phyloP scores from a whole-genome alignment of 2,329 filamentous ascomycete genomes.

The Fusarium pseudoanthophilum region DNA sequence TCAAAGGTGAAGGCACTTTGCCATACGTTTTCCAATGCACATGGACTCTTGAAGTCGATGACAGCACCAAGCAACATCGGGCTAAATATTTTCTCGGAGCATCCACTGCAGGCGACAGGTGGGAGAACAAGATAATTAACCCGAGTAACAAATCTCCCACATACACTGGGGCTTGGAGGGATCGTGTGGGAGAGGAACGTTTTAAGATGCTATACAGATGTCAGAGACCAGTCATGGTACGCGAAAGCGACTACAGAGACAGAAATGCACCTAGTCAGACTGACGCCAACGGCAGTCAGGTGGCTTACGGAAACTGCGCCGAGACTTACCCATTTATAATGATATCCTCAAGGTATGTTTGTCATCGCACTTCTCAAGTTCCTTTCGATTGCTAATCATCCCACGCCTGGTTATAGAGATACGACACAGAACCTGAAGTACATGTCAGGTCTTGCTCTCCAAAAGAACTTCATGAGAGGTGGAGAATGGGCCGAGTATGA shows the following conservation, averaged over 20 bases:
- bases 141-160: background rate
- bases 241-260: background rate
- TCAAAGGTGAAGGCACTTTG: background rate
- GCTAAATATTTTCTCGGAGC: background rate
- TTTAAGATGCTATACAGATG: background rate
- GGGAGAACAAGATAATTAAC: background rate
- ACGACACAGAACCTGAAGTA: background rate
- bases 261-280: background rate
- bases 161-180: background rate
- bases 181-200: background rate
- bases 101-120: background rate
- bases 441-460: background rate
- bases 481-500: background rate
- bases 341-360: background rate
- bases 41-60: background rate
- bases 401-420: background rate
- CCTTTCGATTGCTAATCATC: background rate
- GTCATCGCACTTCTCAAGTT: background rate
- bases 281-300: fast-evolving
- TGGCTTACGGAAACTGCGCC: background rate
- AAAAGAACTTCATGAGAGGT: background rate
- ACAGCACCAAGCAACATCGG: background rate
- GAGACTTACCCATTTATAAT: background rate
- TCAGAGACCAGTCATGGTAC: background rate
- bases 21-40: background rate